Evolutionary conservation across 164 flowering plant species (phyloP), one percentile per base, ranked within the genome.

Genomic region (Houttuynia cordata): DNA sequence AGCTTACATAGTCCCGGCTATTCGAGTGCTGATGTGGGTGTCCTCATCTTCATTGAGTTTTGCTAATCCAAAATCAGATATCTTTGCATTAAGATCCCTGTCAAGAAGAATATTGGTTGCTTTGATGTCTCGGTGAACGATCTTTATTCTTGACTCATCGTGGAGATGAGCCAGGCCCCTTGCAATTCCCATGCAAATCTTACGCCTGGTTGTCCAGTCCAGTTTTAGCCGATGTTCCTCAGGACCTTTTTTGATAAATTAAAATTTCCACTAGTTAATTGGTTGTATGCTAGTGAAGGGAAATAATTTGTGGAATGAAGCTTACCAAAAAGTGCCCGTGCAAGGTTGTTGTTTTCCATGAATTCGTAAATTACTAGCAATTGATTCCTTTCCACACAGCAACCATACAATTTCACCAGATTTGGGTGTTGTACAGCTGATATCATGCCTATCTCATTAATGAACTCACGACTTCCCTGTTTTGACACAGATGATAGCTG

Each of bases 331-430:
- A 56, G 58, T 56, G 58, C 58, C 10, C 24, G 58, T 30, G 82
- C 78, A 51, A 83, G 85, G 55, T 76, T 72, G 51, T 83, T 83
- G 60, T 81, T 79, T 69, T 80, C 81, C 85, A 80, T 51, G 68
- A 74, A 80, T 63, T 79, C 84, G 25, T 83, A 83, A 7, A 83
- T 69, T 22, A 83, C 53, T 70, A 81, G 14, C 20, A 83, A 49
- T 19, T 83, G 83, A 52, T 76, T 75, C 42, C 85, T 85, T 52
- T 86, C 90, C 47, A 86, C 79, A 70, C 94, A 87, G 71, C 90
- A 87, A 53, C 94, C 94, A 70, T 75, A 81, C 64, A 87, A 66
- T 65, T 79, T 83, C 63, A 87, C 91, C 41, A 87, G 83, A 70
- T 87, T 84, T 17, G 84, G 83, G 24, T 87, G 94, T 63, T 84